phyloP scores from a whole-genome alignment of 768 basidiomycete species.

The Ramaria rubella region DNA sequence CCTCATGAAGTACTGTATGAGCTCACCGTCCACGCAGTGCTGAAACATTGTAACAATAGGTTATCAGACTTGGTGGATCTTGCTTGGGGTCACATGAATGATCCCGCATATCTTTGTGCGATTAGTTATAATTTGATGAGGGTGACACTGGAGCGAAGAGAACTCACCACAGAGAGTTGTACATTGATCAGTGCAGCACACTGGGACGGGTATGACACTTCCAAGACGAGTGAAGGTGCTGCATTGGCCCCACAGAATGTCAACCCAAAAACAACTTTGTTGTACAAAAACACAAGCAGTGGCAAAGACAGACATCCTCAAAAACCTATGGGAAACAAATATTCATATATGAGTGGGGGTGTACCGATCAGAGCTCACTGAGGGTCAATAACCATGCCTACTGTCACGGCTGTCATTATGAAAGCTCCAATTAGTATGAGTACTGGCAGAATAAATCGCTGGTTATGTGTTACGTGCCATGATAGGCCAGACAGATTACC shows the following conservation, averaged over 20 bases:
- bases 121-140: background rate
- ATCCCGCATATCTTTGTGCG: slow-evolving; percentile 51
- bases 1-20: background rate
- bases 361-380: too few relatives aligned
- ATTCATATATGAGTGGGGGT: background rate
- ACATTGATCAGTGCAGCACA: slow-evolving; percentile 72
- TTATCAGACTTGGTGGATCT: background rate
- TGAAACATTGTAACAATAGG: slow-evolving; percentile 10
- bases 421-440: slow-evolving; percentile 53
- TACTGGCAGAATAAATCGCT: too few relatives aligned
- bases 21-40: slow-evolving; percentile 59
- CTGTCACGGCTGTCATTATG: slow-evolving; percentile 56
- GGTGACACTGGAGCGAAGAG: background rate
- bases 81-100: slow-evolving; percentile 55
- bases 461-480: too few relatives aligned
- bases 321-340: background rate
- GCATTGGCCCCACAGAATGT: slow-evolving; percentile 53
- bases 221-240: slow-evolving; percentile 49
- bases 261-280: slow-evolving; percentile 59
- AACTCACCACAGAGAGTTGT: slow-evolving; percentile 74
- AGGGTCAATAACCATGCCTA: slow-evolving; percentile 52
- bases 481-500: too few relatives aligned
- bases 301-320: background rate
- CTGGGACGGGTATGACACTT: slow-evolving; percentile 76
- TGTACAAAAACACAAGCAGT: background rate